Percentiles rank a stretch among this genome's conserved stretches.
Evolutionary conservation across 75 land plant species (phyloP).

Genomic region (Picea glauca): DNA sequence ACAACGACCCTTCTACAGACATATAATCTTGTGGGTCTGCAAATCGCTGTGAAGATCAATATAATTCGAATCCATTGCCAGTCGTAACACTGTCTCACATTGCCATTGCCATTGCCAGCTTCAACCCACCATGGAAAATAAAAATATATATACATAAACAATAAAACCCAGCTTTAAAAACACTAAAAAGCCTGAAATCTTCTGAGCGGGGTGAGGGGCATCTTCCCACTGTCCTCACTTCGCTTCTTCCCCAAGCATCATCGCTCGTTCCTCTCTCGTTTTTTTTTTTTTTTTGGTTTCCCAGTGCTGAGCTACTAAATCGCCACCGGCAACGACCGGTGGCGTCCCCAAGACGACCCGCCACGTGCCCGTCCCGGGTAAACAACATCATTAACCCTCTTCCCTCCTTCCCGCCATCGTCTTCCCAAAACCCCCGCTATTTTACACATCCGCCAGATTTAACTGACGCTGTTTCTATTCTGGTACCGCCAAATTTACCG

Average conservation of each 20-base stretch:
- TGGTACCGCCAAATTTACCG: neutral
- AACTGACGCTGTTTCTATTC: neutral
- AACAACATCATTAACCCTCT: neutral
- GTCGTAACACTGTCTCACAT: neutral
- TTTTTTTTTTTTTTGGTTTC: too few species aligned
- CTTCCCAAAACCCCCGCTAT: conserved; percentile 2
- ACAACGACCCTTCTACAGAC: neutral
- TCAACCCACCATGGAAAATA: neutral
- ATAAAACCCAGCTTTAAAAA: neutral
- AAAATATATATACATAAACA: neutral
- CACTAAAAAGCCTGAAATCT: neutral
- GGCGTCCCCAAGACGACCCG: neutral
- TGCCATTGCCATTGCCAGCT: conserved; percentile 1
- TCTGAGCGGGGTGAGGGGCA: neutral
- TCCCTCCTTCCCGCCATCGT: conserved; percentile 3
- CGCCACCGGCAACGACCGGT: neutral
- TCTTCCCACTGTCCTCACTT: neutral
- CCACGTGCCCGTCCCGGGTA: neutral
- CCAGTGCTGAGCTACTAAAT: too few species aligned
- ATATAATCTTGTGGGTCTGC: neutral
- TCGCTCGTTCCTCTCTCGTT: too few species aligned
- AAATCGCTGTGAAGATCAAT: neutral
- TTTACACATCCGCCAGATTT: neutral
- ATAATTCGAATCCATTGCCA: too few species aligned
- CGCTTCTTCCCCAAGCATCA: neutral